phyloP scores from a whole-genome alignment of 345 rosid genomes.

The Xanthoceras sorbifolium region DNA sequence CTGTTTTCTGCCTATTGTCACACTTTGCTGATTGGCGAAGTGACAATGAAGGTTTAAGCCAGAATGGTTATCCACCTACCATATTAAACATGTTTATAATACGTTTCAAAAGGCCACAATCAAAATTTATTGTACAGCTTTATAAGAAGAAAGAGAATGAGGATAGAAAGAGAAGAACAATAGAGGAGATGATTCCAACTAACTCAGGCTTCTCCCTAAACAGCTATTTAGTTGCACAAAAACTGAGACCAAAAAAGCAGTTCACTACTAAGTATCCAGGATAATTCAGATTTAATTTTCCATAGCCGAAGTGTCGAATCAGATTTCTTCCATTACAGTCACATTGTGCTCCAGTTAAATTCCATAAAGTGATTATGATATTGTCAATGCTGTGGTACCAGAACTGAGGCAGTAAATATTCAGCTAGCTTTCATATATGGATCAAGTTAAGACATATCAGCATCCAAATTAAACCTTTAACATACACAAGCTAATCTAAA shows the following conservation, averaged over 20 bases:
- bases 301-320: neutral
- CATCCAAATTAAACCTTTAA: neutral
- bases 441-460: constrained; percentile 7
- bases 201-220: neutral
- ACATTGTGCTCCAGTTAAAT: constrained; percentile 4
- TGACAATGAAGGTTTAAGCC: constrained; percentile 67
- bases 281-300: neutral
- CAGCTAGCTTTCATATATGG: neutral
- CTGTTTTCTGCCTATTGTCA: constrained; percentile 58
- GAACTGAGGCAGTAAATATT: neutral
- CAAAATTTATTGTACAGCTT: neutral
- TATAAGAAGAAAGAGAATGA: constrained; percentile 1
- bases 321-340: neutral
- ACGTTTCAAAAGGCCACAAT: constrained; percentile 1
- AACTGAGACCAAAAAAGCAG: neutral
- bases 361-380: neutral
- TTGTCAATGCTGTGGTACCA: neutral
- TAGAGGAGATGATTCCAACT: neutral
- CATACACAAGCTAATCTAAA: neutral
- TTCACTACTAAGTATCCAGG: neutral
- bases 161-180: neutral
- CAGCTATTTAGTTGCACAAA: neutral
- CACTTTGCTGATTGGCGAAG: constrained; percentile 56
- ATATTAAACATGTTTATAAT: constrained; percentile 6
- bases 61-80: constrained; percentile 84